Evolutionary conservation across 169 alveolate species (phyloP).

Genomic region (Fabrea salina): DNA sequence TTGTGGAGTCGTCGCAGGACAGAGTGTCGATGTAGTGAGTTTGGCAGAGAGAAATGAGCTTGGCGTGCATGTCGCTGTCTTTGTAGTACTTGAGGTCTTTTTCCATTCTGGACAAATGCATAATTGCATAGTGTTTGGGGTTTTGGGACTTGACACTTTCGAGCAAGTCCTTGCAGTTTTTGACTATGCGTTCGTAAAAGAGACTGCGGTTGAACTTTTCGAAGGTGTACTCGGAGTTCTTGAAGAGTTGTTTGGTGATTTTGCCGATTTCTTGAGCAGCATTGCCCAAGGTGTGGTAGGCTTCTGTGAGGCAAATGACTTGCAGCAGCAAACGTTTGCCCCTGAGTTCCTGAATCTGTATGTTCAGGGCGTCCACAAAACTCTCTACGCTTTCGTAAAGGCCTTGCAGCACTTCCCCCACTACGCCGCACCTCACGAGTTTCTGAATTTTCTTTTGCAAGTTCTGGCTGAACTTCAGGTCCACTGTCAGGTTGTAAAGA

Average conservation of each 20-base stretch:
- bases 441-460: neutral
- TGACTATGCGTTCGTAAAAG: neutral
- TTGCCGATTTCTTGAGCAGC: conserved; percentile 19
- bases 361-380: neutral
- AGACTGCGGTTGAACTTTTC: neutral
- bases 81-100: neutral
- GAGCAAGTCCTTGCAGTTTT: neutral
- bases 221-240: neutral
- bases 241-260: neutral
- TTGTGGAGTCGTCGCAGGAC: neutral
- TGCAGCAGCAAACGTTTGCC: neutral
- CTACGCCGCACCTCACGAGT: neutral
- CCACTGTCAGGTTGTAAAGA: neutral
- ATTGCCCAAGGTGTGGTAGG: conserved; percentile 4
- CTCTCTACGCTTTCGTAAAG: neutral
- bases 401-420: neutral
- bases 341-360: neutral
- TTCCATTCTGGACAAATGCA: neutral
- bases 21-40: too few species aligned
- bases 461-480: neutral
- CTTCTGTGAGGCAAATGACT: conserved; percentile 2
- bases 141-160: neutral
- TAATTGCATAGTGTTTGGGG: neutral
- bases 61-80: too few species aligned
- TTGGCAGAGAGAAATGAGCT: too few species aligned